Evolutionary conservation across 2,329 filamentous ascomycete genomes (phyloP), one percentile per base, ranked within the genome.

Genomic region (Pleoardoris graminearum): DNA sequence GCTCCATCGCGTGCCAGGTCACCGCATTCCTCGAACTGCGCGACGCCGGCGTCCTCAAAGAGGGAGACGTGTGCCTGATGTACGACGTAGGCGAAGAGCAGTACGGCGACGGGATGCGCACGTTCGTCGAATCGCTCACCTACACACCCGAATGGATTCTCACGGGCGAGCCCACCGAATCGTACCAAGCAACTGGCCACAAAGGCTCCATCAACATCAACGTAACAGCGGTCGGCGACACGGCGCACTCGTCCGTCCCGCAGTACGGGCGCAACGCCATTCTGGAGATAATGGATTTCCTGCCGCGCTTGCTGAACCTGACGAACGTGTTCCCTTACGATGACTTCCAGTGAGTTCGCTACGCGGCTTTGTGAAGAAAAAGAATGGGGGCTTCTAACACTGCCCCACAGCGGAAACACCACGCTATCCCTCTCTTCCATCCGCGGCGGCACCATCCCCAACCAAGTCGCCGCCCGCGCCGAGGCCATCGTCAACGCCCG

Each of bases 161-260:
- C 4, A 46, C 43, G 11, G 43, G 43, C 25, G 43, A 46, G 21
- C 43, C 43, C 21, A 46, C 43, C 14, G 43, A 46, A 32, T 46
- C 43, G 7, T 35, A 16, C 30, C 43, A 46, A 30, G 43, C 43
- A 19, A 46, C 43, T 2, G 43, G 43, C n/a, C 43, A 46, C 10
- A 46, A 46, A 11, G 43, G 43, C 23, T 46, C 43, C 6, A 46
- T 46, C 5, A 46, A 46, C 8, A 46, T 46, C 30, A 46, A 46
- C 22, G 43, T 46, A 1, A 46, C 43, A 6, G 43, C 43, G 7
- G n/a, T 46, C 8, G 43, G 43, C 7, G 43, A 46, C n/a, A 46
- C 43, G 8, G 43, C 43, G n/a, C 43, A 46, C 25, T 46, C 43
- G 21, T 46, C 43, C 4, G 43, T 46, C 1, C 43, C 43, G 14